phyloP scores from a whole-genome alignment of 2,329 filamentous ascomycete species.

The Zasmidium citrigriseum region DNA sequence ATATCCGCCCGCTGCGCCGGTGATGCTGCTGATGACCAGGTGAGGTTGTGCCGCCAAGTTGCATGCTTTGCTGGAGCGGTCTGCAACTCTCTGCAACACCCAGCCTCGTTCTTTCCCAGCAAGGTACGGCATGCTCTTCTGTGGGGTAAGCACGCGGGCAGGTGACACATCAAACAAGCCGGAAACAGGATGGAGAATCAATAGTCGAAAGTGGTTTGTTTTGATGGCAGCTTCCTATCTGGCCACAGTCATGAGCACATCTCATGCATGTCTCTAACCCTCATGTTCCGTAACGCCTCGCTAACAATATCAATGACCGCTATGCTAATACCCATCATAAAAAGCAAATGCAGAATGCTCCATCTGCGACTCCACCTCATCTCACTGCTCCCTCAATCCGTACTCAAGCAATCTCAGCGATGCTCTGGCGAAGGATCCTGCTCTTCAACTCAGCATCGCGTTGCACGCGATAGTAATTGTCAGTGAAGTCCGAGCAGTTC shows the following conservation, averaged over 20 bases:
- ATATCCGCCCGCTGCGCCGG: not conserved
- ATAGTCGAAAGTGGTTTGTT: not conserved
- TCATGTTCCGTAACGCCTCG: not conserved
- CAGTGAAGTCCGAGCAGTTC: slow-evolving; percentile 90
- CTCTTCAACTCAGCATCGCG: slow-evolving; percentile 85
- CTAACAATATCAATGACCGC: not conserved
- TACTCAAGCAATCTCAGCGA: slow-evolving; percentile 29
- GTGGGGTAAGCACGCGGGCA: not conserved
- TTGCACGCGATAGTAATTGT: slow-evolving; percentile 85
- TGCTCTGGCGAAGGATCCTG: slow-evolving; percentile 68
- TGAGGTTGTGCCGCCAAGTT: not conserved
- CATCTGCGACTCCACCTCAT: not conserved
- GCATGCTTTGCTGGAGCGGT: not conserved
- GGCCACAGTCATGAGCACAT: not conserved
- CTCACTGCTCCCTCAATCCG: not conserved
- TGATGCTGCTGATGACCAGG: not conserved
- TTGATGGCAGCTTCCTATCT: not conserved
- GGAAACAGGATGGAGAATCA: not conserved
- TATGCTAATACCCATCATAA: not conserved
- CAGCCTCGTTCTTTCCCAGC: not conserved
- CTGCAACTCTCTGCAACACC: not conserved
- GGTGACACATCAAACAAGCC: not conserved
- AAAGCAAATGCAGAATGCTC: not conserved
- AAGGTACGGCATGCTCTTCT: not conserved
- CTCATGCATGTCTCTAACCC: not conserved